Conservation (phyloP, 208 protist genomes). For the Trypanosoma platydactyli region DNA sequence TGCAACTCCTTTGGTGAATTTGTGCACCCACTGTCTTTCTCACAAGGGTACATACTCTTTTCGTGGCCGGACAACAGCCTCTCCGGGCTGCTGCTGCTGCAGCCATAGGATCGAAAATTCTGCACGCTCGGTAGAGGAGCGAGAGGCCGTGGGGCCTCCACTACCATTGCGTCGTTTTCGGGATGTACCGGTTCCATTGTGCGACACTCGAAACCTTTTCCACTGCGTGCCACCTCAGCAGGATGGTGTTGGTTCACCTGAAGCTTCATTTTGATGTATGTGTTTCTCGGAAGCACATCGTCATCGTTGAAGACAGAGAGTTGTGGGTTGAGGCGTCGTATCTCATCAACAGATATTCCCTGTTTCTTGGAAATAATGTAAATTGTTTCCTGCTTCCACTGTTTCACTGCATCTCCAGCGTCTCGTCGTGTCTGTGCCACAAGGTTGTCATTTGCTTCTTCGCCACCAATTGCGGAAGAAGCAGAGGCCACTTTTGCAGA, state of each 20-base stretch:
- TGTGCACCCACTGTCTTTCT: neutral
- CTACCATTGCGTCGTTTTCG: slow-evolving; percentile 1
- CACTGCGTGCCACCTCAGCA: neutral
- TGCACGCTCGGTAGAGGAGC: slow-evolving; percentile 23
- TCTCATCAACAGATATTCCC: slow-evolving; percentile 28
- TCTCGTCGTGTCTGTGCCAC: no score
- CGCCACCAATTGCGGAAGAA: neutral
- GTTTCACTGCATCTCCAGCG: neutral
- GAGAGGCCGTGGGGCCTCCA: slow-evolving; percentile 15
- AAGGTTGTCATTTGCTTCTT: neutral
- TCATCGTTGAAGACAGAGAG: slow-evolving; percentile 27
- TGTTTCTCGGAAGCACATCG: slow-evolving; percentile 45
- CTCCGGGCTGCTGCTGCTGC: neutral
- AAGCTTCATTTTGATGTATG: slow-evolving; percentile 47
- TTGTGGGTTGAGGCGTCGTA: slow-evolving; percentile 59
- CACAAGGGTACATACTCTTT: neutral
- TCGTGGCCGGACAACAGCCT: neutral
- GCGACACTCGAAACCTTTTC: neutral
- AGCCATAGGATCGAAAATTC: neutral
- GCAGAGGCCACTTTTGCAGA: neutral
- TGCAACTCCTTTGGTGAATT: neutral
- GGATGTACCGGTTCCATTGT: neutral
- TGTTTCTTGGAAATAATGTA: slow-evolving; percentile 29
- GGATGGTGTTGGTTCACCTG: neutral
- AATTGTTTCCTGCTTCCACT: slow-evolving; percentile 26